Evolutionary conservation across 2,329 filamentous ascomycete genomes (phyloP), one percentile per base, ranked within the genome.

Genomic region (Lithohypha guttulata): DNA sequence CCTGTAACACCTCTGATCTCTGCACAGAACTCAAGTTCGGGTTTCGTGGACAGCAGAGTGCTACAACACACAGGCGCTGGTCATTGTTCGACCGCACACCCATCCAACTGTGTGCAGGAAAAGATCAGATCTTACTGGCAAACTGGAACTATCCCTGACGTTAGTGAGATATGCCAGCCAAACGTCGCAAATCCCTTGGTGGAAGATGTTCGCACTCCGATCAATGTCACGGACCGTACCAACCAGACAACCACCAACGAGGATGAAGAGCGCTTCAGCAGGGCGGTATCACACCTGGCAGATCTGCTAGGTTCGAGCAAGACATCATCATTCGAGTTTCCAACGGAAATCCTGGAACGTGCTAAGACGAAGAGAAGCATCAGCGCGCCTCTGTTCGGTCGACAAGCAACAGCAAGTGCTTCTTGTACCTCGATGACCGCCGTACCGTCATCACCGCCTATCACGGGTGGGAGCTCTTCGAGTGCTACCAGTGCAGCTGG

Each of bases 131-230:
- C 45, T 6, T 63, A 61, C 41, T 63, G 55, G 44, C 33, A 29
- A 2, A 49, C 60, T 26, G 58, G 59, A 2, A 57, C 48, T 2
- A 34, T 64, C 21, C 59, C 59, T 2, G 32, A 52, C 14, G 15
- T 14, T 14, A 17, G 17, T 10, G 26, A 28, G 9, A 28, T 28
- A 11, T 28, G 26, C 26, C n/a, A 28, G 11, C 26, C 26, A 14
- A 14, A 28, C 26, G n/a, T 28, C 26, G 4, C n/a, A 14, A 11
- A 11, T 10, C 15, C 4, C 9, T 28, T 14, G 4, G 26, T 11
- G 11, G 26, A 4, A 11, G 26, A 28, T 28, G n/a, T 28, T 14
- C 26, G 11, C 4, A 4, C 9, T 10, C 15, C 26, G 11, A n/a
- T 8, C 23, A 28, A 28, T 14, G 15, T 28, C 26, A 28, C 26